Percentiles rank a stretch among this genome's conserved stretches.
These are phyloP conservation scores for Neodidymelliopsis sp. DNA, from an alignment of 2,329 filamentous ascomycete species.

Conservation along the genomic window DNA sequence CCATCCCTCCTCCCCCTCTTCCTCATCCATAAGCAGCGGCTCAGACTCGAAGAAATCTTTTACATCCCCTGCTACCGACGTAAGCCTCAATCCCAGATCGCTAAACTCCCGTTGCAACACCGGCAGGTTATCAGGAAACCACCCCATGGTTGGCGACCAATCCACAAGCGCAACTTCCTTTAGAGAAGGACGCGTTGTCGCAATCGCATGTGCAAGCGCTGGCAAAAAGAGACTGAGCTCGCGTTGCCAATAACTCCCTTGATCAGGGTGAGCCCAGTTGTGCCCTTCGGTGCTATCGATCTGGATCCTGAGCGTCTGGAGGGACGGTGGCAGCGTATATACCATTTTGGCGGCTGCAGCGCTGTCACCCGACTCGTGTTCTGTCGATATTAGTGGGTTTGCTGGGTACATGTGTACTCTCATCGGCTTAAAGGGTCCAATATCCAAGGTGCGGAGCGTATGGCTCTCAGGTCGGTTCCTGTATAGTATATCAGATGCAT, in stretches of 20 bases:
- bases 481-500: too few relatives aligned
- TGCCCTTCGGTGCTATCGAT: too few relatives aligned
- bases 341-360: too few relatives aligned
- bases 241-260: too few relatives aligned
- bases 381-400: too few relatives aligned
- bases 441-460: background rate
- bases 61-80: background rate
- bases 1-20: background rate
- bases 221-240: too few relatives aligned
- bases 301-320: background rate
- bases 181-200: background rate
- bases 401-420: too few relatives aligned
- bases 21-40: slow-evolving; percentile 4
- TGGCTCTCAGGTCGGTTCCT: too few relatives aligned
- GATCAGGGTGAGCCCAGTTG: too few relatives aligned
- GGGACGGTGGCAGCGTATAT: background rate
- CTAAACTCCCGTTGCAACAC: background rate
- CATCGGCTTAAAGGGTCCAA: background rate
- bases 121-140: background rate
- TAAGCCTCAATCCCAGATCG: background rate
- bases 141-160: slow-evolving; percentile 6
- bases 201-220: background rate
- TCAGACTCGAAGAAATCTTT: background rate
- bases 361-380: too few relatives aligned
- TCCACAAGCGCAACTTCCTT: background rate